A percentile compares a stretch with the other conserved stretches of the same genome.
phyloP scores from a whole-genome alignment of 2,329 filamentous ascomycete species.

The Westerdykella sp. region DNA sequence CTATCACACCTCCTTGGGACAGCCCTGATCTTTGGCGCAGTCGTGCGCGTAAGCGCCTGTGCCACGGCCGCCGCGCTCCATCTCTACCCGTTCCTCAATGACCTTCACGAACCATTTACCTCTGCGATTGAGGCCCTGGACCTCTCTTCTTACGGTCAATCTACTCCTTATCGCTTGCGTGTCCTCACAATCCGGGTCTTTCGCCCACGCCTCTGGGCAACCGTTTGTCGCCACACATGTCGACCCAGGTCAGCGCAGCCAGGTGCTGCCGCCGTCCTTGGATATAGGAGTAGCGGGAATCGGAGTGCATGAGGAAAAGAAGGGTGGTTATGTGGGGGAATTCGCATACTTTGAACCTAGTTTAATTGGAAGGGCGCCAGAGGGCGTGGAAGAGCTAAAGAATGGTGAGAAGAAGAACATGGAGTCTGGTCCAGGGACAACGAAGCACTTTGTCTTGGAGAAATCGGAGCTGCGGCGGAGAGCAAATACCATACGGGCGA shows the following conservation, averaged over 20 bases:
- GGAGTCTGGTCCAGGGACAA: constrained; percentile 58
- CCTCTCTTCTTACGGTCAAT: constrained; percentile 57
- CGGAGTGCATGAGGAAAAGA: constrained; percentile 19
- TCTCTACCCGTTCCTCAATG: constrained; percentile 16
- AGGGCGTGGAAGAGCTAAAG: constrained; percentile 44
- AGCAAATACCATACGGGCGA: constrained; percentile 8
- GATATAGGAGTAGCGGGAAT: constrained; percentile 15
- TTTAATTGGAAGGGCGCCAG: constrained; percentile 55
- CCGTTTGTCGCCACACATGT: constrained; percentile 11
- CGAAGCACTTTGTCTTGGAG: constrained; percentile 59
- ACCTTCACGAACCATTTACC: constrained; percentile 54
- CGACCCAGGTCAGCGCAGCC: constrained; percentile 8
- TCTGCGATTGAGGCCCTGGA: constrained; percentile 65
- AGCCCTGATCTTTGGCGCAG: no score
- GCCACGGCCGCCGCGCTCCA: no score
- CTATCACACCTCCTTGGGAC: no score
- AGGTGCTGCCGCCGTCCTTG: constrained; percentile 37
- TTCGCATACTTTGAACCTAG: constrained; percentile 57
- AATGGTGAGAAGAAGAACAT: constrained; percentile 60
- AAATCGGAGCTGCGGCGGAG: constrained; percentile 48
- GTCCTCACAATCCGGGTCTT: constrained; percentile 49
- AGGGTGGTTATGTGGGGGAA: constrained; percentile 51
- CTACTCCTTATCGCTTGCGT: constrained; percentile 57
- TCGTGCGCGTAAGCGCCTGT: no score
- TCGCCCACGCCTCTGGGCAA: constrained; percentile 56